Conservation (phyloP, 1,139 yeast species). For the Hemisphaericaspora xylofermentans region DNA sequence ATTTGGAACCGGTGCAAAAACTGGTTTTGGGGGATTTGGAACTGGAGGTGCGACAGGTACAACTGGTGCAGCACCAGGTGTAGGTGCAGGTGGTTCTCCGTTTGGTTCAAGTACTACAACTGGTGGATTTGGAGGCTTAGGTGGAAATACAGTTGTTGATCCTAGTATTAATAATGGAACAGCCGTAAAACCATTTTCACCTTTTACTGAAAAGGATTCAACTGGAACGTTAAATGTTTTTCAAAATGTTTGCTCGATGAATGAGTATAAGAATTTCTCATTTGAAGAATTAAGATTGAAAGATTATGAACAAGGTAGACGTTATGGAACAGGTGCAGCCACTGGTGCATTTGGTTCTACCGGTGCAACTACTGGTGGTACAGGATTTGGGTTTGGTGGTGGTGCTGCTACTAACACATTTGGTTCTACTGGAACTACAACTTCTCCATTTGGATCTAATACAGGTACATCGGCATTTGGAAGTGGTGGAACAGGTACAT, state of each 20-base stretch:
- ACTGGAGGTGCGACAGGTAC: conserved; percentile 7
- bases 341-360: conserved; percentile 31
- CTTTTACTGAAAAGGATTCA: conserved; percentile 72
- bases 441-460: conserved; percentile 21
- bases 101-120: conserved; percentile 14
- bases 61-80: too few species aligned
- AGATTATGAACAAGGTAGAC: conserved; percentile 79
- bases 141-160: conserved; percentile 30
- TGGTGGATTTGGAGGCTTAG: conserved; percentile 15
- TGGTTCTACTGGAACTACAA: conserved; percentile 13
- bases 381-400: conserved; percentile 37
- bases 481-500: conserved; percentile 7
- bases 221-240: conserved; percentile 57
- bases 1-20: conserved; percentile 24
- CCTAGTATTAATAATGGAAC: conserved; percentile 64
- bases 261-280: conserved; percentile 78
- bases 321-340: conserved; percentile 32
- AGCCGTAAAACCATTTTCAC: conserved; percentile 62
- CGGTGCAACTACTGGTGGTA: conserved; percentile 27
- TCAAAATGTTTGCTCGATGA: conserved; percentile 84
- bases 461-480: conserved; percentile 19
- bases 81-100: conserved; percentile 18
- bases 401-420: conserved; percentile 11
- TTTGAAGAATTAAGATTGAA: conserved; percentile 86
- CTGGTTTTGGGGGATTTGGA: conserved; percentile 14